Base-by-base conservation (phyloP, 2,329 filamentous ascomycete genomes). In the Zasmidium cellare region DNA sequence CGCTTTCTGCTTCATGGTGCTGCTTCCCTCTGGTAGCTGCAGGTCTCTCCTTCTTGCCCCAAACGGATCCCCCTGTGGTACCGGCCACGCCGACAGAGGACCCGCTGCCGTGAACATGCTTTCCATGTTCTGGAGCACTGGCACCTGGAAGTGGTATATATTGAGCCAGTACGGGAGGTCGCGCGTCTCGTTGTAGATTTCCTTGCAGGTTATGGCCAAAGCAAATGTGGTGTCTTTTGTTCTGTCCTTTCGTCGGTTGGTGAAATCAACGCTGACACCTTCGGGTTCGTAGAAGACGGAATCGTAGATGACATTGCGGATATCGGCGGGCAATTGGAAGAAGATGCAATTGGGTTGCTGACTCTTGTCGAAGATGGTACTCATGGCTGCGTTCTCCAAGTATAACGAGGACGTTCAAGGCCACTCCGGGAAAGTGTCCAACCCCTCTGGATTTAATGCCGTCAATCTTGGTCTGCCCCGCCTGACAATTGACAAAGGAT, bases 231-330 rank as follows among this genome's bases (percentile, higher is more conserved):
- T 28, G 25, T 28, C 6, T 28, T 5, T 5, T 6, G 25, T 5
- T 5, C 6, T 6, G 25, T 6, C 6, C 25, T 28, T 28, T 28
- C 6, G 25, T 5, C 25, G 35, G 6, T 31, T 28, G 25, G 24
- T 53, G 35, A 61, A 58, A 48, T 61, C 57, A 16, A 61, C 28
- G n/a, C 55, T 31, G 14, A 64, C 52, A 18, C 56, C 61, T n/a
- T 55, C 38, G n/a, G 56, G 31, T 3, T 23, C 41, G 9, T 38
- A 23, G 28, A 64, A 61, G 7, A 61, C 57, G n/a, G 56, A 49
- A 2, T 61, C 46, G 53, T 57, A 64, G 31, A 64, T 58, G 46
- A 64, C 59, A 46, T 64, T 61, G 3, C 61, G 59, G 22, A 64
- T 51, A 19, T 61, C 61, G 12, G 56, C 41, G 5, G 61, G 61